A percentile compares a stretch with the other conserved stretches of the same genome.
Conservation (phyloP, 805 yeast species). For the Sugiyamaella boreocaroliniensis region DNA sequence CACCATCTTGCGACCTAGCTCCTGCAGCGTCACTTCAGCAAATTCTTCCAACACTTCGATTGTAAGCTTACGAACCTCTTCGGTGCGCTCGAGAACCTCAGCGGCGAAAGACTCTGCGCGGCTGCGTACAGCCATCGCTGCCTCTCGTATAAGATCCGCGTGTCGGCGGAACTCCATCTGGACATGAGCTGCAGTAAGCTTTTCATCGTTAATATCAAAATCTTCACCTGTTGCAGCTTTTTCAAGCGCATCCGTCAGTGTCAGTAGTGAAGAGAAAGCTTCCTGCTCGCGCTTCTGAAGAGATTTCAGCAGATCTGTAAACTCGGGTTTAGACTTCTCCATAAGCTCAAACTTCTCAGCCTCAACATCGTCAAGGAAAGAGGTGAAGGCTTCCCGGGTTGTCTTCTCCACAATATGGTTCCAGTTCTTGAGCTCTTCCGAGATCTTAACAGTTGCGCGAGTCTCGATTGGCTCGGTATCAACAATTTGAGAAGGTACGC, state of each 20-base stretch:
- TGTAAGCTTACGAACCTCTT: constrained; percentile 26
- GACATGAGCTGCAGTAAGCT: constrained; percentile 14
- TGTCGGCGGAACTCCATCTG: constrained; percentile 18
- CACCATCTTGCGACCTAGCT: constrained; percentile 37
- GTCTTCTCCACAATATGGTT: constrained; percentile 20
- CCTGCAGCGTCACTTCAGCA: constrained; percentile 40
- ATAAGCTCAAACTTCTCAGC: constrained; percentile 15
- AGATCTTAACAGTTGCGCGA: neutral
- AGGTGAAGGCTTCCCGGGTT: constrained; percentile 19
- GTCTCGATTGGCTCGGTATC: neutral
- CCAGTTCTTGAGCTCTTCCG: constrained; percentile 18
- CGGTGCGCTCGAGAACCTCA: constrained; percentile 18
- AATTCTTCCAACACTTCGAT: constrained; percentile 45
- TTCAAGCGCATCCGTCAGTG: constrained; percentile 12
- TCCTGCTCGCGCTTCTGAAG: constrained; percentile 13
- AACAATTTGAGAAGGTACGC: no score
- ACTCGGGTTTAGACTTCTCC: constrained; percentile 16
- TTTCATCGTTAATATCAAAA: constrained; percentile 11
- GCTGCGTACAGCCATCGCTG: constrained; percentile 23
- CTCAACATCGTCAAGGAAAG: constrained; percentile 23
- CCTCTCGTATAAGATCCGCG: constrained; percentile 20
- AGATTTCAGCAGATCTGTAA: constrained; percentile 19
- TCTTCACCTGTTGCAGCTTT: neutral
- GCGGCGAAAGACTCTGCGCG: constrained; percentile 19
- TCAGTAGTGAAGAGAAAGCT: constrained; percentile 11